Evolutionary conservation across 1,284 basidiomycete genomes (phyloP).

Genomic region (Cerioporus squamosus): DNA sequence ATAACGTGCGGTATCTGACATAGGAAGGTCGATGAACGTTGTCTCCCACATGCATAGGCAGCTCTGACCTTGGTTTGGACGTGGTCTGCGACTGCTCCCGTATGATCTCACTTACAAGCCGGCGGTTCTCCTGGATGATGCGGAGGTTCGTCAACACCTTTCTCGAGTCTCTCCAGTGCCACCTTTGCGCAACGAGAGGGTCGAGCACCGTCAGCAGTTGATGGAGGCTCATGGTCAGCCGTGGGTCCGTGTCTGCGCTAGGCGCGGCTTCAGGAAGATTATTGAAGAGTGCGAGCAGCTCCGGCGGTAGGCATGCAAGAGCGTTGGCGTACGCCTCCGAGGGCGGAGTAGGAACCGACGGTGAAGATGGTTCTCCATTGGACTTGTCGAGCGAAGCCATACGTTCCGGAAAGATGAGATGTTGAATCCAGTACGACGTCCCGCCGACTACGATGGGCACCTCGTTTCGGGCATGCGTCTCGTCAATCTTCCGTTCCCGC

Average conservation of each 20-base stretch:
- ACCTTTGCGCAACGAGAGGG: constrained; percentile 75
- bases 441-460: constrained; percentile 94
- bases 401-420: constrained; percentile 83
- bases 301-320: constrained; percentile 48
- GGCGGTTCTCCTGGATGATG: constrained; percentile 78
- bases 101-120: constrained; percentile 72
- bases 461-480: constrained; percentile 61
- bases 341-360: neutral
- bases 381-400: constrained; percentile 44
- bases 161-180: constrained; percentile 95
- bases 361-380: neutral
- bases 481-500: constrained; percentile 61
- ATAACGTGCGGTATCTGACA: constrained; percentile 78
- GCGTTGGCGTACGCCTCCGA: constrained; percentile 36
- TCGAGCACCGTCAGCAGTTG: constrained; percentile 76
- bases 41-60: neutral
- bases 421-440: constrained; percentile 97
- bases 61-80: constrained; percentile 51
- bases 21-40: neutral
- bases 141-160: constrained; percentile 86
- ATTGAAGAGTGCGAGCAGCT: constrained; percentile 54
- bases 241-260: constrained; percentile 53
- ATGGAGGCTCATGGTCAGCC: constrained; percentile 66
- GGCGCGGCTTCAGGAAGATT: constrained; percentile 58
- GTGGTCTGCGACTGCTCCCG: constrained; percentile 58